Percentiles rank a stretch among this genome's conserved stretches.
phyloP scores from a whole-genome alignment of 2,329 filamentous ascomycete genomes.

The Lecanicillium sp. region DNA sequence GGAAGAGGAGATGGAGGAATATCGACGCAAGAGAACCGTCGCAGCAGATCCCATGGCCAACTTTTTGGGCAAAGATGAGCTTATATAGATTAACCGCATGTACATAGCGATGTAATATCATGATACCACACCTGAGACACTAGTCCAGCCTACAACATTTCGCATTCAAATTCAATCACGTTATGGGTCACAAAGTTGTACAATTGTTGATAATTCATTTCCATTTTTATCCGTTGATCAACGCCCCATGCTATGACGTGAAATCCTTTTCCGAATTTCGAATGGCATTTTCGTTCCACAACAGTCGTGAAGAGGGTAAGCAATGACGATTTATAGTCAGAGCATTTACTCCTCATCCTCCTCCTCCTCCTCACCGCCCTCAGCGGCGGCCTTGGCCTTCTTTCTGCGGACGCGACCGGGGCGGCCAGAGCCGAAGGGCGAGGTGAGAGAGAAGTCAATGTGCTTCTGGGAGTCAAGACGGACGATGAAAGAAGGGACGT shows the following conservation, averaged over 20 bases:
- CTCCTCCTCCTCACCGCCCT: conserved; percentile 72
- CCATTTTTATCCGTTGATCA: conserved; percentile 39
- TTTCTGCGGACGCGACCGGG: conserved; percentile 98
- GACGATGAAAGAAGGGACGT: conserved; percentile 98
- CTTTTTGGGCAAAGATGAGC: conserved; percentile 66
- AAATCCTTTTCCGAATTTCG: conserved; percentile 31
- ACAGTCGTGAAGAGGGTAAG: conserved; percentile 24
- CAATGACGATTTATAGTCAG: conserved; percentile 25
- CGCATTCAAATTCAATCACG: too few relatives aligned
- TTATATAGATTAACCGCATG: conserved; percentile 30
- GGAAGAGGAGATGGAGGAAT: conserved; percentile 82
- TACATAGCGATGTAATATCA: conserved; percentile 21
- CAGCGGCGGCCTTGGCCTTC: conserved; percentile 97
- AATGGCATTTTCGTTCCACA: conserved; percentile 30
- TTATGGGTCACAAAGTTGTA: too few relatives aligned
- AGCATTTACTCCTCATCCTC: conserved; percentile 71
- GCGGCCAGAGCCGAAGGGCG: conserved; percentile 94
- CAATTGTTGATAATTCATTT: conserved; percentile 27
- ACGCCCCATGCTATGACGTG: conserved; percentile 47
- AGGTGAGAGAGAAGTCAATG: conserved; percentile 98
- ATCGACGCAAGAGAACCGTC: conserved; percentile 66
- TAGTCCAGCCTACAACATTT: background rate
- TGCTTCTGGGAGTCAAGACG: conserved; percentile 99
- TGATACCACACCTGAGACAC: background rate
- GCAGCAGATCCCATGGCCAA: conserved; percentile 84